phyloP scores from a whole-genome alignment of 2,329 filamentous ascomycete species.

The Talaromyces sp. region DNA sequence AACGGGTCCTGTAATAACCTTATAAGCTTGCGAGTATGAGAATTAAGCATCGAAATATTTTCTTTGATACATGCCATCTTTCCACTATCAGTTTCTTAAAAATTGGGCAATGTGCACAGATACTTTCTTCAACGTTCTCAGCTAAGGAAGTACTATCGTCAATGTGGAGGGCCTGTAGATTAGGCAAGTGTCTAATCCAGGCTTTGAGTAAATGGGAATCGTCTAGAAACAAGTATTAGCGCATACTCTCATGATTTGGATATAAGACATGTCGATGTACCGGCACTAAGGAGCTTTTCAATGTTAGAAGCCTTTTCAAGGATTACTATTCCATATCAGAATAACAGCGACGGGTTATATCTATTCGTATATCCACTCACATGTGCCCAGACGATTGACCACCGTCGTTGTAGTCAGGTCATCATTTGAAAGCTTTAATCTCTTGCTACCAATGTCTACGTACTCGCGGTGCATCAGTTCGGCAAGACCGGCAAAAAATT shows the following conservation, averaged over 20 bases:
- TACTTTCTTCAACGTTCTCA: conserved; percentile 48
- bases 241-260: background rate
- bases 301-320: conserved; percentile 48
- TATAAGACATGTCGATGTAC: conserved; percentile 23
- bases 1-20: conserved; percentile 27
- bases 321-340: conserved; percentile 29
- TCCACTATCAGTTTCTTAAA: conserved; percentile 59
- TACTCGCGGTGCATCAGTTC: conserved; percentile 16
- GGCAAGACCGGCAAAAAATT: conserved; percentile 48
- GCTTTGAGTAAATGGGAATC: conserved; percentile 47
- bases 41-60: background rate
- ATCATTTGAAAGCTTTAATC: conserved; percentile 17
- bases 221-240: conserved; percentile 27
- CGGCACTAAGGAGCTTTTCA: conserved; percentile 53
- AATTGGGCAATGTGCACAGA: conserved; percentile 54
- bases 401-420: conserved; percentile 24
- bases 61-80: conserved; percentile 35
- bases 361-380: conserved; percentile 21
- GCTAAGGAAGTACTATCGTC: conserved; percentile 58
- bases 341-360: background rate
- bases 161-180: conserved; percentile 55
- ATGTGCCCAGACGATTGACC: conserved; percentile 45
- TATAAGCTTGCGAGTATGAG: conserved; percentile 7
- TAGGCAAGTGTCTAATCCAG: conserved; percentile 56
- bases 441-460: conserved; percentile 16